These are phyloP conservation scores for Macrocystidia cucumis DNA, from an alignment of 1,284 basidiomycete species.

Conservation along the genomic window DNA sequence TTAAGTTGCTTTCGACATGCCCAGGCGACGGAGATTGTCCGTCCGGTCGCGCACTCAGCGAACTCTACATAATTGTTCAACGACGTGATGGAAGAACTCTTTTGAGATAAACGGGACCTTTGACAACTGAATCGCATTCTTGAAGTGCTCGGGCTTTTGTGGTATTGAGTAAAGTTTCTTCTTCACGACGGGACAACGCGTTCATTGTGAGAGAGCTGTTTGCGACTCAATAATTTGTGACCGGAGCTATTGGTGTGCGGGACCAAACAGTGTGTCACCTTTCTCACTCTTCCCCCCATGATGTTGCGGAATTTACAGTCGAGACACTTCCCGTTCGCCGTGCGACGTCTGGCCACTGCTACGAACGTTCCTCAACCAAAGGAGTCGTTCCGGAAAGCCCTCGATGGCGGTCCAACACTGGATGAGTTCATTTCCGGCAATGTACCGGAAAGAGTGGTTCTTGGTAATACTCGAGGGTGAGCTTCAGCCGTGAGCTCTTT, in stretches of 20 bases:
- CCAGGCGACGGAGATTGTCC: conserved; percentile 82
- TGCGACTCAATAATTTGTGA: too few relatives aligned
- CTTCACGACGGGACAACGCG: conserved; percentile 82
- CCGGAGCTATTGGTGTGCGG: too few relatives aligned
- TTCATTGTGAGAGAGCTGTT: too few relatives aligned
- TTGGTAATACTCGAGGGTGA: conserved; percentile 76
- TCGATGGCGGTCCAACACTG: conserved; percentile 71
- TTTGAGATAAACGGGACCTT: conserved; percentile 58
- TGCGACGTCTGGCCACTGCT: conserved; percentile 52
- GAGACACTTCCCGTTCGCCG: background rate
- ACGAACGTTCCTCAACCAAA: conserved; percentile 31
- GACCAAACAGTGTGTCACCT: too few relatives aligned
- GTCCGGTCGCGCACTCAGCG: conserved; percentile 74
- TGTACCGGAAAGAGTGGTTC: conserved; percentile 55
- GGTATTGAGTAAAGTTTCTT: conserved; percentile 75
- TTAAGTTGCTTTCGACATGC: conserved; percentile 68
- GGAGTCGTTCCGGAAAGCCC: conserved; percentile 43
- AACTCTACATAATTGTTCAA: conserved; percentile 48
- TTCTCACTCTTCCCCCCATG: too few relatives aligned
- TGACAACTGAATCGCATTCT: conserved; percentile 71
- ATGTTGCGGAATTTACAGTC: too few relatives aligned
- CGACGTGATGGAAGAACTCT: background rate
- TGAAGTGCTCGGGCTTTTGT: conserved; percentile 77
- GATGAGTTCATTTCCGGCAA: conserved; percentile 81
- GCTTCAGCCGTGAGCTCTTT: conserved; percentile 14